Evolutionary conservation across 176 grass and related monocot species (phyloP).

Genomic region (Rhipidocladum racemiflorum): DNA sequence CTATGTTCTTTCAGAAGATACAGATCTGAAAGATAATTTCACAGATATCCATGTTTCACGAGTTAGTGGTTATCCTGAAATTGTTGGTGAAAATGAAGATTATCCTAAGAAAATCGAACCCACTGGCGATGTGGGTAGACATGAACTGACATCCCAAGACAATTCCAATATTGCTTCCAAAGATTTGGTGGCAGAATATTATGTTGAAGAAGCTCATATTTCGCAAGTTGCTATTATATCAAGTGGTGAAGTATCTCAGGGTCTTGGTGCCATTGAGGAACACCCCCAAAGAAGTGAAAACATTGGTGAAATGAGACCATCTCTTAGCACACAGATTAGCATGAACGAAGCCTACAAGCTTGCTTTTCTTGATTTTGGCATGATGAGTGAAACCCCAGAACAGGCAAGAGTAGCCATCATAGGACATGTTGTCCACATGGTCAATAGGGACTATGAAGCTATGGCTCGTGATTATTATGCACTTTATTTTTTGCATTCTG

Average conservation of each 20-base stretch:
- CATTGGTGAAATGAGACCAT: conserved; percentile 37
- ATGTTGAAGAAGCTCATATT: conserved; percentile 24
- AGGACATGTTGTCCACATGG: conserved; percentile 92
- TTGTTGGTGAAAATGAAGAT: conserved; percentile 27
- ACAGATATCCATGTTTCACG: conserved; percentile 19
- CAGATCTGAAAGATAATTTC: conserved; percentile 28
- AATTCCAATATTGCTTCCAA: conserved; percentile 24
- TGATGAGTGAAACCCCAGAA: conserved; percentile 99
- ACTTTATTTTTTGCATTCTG: conserved; percentile 69
- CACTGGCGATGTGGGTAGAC: conserved; percentile 2
- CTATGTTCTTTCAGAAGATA: conserved; percentile 29
- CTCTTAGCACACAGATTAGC: conserved; percentile 64
- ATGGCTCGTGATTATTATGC: conserved; percentile 99
- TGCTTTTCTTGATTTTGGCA: conserved; percentile 96
- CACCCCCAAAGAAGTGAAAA: conserved; percentile 31
- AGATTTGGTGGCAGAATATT: conserved; percentile 11
- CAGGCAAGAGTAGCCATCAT: conserved; percentile 91
- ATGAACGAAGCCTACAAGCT: conserved; percentile 75
- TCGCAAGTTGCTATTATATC: conserved; percentile 16
- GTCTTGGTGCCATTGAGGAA: conserved; percentile 29
- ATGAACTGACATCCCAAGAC: conserved; percentile 26
- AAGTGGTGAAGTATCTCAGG: conserved; percentile 28
- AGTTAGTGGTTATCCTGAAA: conserved; percentile 21
- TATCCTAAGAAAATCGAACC: conserved; percentile 21
- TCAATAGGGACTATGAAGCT: conserved; percentile 93